Conservation (phyloP, 2,329 filamentous ascomycete species). For the Chaetomiaceae sp. region DNA sequence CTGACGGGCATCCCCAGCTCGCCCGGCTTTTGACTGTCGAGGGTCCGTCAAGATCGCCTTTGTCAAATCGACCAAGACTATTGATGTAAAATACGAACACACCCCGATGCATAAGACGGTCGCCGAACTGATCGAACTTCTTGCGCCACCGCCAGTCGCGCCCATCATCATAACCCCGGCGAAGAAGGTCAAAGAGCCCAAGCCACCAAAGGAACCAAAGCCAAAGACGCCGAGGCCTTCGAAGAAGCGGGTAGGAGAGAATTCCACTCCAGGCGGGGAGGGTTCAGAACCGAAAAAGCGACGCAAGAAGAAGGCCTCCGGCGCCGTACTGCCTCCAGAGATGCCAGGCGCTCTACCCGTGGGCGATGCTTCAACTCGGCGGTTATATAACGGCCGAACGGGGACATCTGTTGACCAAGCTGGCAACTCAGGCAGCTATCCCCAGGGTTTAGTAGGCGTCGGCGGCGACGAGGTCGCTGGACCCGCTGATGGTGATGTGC, state of each 20-base stretch:
- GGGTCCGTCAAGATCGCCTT: constrained; percentile 50
- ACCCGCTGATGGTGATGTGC: constrained; percentile 16
- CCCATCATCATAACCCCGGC: constrained; percentile 30
- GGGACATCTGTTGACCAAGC: constrained; percentile 4
- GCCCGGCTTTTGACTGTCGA: constrained; percentile 57
- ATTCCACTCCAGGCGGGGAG: constrained; percentile 22
- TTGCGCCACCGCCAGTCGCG: constrained; percentile 42
- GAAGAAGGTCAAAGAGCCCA: constrained; percentile 27
- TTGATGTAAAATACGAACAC: constrained; percentile 53
- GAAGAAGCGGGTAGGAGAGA: constrained; percentile 25
- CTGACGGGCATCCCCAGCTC: constrained; percentile 34
- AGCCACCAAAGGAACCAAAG: constrained; percentile 23
- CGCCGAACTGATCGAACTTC: constrained; percentile 43
- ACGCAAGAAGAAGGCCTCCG: constrained; percentile 29
- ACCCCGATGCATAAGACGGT: constrained; percentile 55
- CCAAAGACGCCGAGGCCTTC: constrained; percentile 25
- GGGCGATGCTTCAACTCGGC: constrained; percentile 17
- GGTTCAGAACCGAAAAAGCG: constrained; percentile 27
- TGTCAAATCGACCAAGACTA: constrained; percentile 41
- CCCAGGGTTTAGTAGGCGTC: constrained; percentile 21
- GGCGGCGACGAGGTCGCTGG: constrained; percentile 17
- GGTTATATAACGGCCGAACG: constrained; percentile 19
- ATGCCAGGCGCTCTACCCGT: constrained; percentile 25
- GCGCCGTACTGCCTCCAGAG: constrained; percentile 22
- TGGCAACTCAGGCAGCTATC: constrained; percentile 14